Evolutionary conservation across 2,329 filamentous ascomycete species (phyloP).

Genomic region (Ophiocordyceps robertsii): DNA sequence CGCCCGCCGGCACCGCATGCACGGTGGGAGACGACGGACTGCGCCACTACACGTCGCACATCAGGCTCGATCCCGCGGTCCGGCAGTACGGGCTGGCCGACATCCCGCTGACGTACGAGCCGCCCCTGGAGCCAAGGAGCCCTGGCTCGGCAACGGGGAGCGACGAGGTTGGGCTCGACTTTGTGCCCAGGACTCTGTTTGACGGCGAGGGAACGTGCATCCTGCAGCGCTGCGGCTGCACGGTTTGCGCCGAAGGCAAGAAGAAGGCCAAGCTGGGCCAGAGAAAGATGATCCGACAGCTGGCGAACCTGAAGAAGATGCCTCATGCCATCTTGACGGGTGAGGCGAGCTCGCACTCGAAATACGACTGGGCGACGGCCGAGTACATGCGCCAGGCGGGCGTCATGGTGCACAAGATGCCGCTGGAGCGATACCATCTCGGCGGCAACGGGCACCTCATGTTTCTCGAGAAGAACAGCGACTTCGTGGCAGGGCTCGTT

Average conservation of each 20-base stretch:
- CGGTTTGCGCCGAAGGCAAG: not conserved
- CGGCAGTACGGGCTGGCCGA: conserved; percentile 26
- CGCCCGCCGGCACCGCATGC: conserved; percentile 26
- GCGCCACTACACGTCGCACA: conserved; percentile 8
- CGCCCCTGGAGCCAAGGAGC: conserved; percentile 10
- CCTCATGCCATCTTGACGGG: conserved; percentile 35
- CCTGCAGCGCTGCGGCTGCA: conserved; percentile 6
- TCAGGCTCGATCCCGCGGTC: conserved; percentile 12
- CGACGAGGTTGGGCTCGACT: not conserved
- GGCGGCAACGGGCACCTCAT: conserved; percentile 42
- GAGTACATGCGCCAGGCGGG: conserved; percentile 39
- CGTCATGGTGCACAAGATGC: conserved; percentile 26
- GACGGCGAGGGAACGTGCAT: conserved; percentile 3
- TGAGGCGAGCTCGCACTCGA: conserved; percentile 38
- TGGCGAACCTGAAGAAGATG: conserved; percentile 33
- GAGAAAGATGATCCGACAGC: conserved; percentile 14
- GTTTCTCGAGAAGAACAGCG: conserved; percentile 39
- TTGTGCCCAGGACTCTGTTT: not conserved
- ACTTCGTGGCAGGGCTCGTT: conserved; percentile 24
- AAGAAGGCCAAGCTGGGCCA: not conserved
- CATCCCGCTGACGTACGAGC: conserved; percentile 27
- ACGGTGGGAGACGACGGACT: not conserved
- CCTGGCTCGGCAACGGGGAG: not conserved
- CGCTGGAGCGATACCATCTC: conserved; percentile 28
- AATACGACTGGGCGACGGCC: conserved; percentile 41